A percentile compares a stretch with the other conserved stretches of the same genome.
These are phyloP conservation scores for Fusarium incarnatum DNA, from an alignment of 2,329 filamentous ascomycete species.

Conservation along the genomic window DNA sequence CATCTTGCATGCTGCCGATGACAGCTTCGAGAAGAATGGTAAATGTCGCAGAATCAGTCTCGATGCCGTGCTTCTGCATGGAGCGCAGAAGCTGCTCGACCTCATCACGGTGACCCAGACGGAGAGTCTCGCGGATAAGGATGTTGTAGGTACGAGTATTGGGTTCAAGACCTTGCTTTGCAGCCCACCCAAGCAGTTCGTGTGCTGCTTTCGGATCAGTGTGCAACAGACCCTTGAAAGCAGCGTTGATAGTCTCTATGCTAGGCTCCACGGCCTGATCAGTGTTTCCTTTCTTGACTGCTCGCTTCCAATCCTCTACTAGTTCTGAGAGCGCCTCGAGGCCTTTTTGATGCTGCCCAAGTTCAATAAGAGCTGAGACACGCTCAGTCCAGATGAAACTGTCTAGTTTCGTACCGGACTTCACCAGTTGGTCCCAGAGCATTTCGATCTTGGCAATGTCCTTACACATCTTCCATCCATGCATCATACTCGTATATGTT, in stretches of 20 bases:
- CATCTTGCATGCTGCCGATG: slow-evolving; percentile 56
- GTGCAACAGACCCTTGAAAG: slow-evolving; percentile 71
- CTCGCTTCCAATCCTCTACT: slow-evolving; percentile 67
- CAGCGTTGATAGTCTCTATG: slow-evolving; percentile 76
- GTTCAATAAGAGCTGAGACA: slow-evolving; percentile 72
- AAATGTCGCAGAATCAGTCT: slow-evolving; percentile 76
- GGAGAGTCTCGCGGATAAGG: slow-evolving; percentile 71
- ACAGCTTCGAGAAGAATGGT: slow-evolving; percentile 76
- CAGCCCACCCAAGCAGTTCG: slow-evolving; percentile 69
- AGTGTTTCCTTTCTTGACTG: slow-evolving; percentile 46
- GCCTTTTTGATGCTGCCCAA: slow-evolving; percentile 65
- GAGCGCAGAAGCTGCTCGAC: slow-evolving; percentile 64
- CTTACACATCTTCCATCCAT: slow-evolving; percentile 72
- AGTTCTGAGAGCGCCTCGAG: slow-evolving; percentile 75
- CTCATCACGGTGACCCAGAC: slow-evolving; percentile 59
- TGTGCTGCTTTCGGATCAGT: slow-evolving; percentile 62
- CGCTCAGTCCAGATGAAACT: slow-evolving; percentile 75
- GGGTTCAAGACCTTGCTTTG: slow-evolving; percentile 64
- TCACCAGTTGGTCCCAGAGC: slow-evolving; percentile 74
- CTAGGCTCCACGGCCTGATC: slow-evolving; percentile 65
- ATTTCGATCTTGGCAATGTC: slow-evolving; percentile 70
- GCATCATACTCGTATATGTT: slow-evolving; percentile 80
- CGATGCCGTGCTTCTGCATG: slow-evolving; percentile 68
- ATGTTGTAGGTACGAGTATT: slow-evolving; percentile 75
- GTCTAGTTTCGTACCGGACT: slow-evolving; percentile 71